A percentile compares a stretch with the other conserved stretches of the same genome.
Conservation (phyloP, 1,284 basidiomycete species). For the Cystobasidium sp. region DNA sequence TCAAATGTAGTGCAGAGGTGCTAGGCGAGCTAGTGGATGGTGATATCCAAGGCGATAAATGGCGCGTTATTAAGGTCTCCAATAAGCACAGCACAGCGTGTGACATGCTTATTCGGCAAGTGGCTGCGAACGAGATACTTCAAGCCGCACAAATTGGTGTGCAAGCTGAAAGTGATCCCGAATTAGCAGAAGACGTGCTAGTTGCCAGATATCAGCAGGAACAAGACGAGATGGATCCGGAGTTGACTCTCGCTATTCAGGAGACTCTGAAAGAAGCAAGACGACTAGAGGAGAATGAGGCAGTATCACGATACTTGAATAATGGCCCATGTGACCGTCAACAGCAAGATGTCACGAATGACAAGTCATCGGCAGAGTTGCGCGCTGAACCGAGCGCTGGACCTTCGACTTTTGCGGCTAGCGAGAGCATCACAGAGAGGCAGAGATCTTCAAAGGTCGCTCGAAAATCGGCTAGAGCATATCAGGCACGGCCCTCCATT, state of each 20-base stretch:
- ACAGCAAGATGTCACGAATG: not conserved
- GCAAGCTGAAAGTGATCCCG: conserved; percentile 13
- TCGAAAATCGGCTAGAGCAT: no score
- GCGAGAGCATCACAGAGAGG: no score
- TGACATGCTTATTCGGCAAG: not conserved
- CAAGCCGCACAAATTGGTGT: not conserved
- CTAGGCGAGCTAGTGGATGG: conserved; percentile 2
- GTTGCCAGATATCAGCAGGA: not conserved
- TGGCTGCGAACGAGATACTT: not conserved
- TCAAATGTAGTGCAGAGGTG: conserved; percentile 11
- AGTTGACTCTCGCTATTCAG: conserved; percentile 3
- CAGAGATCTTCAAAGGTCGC: no score
- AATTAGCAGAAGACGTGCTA: conserved; percentile 6
- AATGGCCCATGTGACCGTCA: not conserved
- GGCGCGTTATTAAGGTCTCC: not conserved
- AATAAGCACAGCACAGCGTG: conserved; percentile 4
- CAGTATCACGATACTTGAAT: not conserved
- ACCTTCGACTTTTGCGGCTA: no score
- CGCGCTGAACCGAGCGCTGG: no score
- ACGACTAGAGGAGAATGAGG: not conserved
- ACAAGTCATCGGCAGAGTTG: not conserved
- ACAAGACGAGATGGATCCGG: conserved; percentile 10
- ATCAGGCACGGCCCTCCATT: no score
- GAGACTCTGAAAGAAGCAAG: conserved; percentile 2
- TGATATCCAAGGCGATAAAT: conserved; percentile 1